Percentiles rank a stretch among this genome's conserved stretches.
Evolutionary conservation across 2,329 filamentous ascomycete species (phyloP).

Genomic region (Fusarium pseudograminearum): DNA sequence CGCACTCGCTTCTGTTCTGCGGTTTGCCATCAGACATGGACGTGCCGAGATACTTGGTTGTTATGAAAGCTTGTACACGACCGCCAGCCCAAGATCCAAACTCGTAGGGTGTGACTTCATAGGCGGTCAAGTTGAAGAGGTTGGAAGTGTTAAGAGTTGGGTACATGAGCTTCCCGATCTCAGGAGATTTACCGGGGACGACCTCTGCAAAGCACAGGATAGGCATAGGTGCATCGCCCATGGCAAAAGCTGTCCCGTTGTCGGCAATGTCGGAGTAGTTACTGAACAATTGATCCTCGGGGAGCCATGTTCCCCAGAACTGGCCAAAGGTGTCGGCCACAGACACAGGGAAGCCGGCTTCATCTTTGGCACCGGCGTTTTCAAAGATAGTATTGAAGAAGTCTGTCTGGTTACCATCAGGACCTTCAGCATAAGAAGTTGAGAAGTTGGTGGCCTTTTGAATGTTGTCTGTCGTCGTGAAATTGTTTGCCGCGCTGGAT

Average conservation of each 20-base stretch:
- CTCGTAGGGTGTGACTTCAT: slow-evolving; percentile 51
- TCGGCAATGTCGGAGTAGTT: slow-evolving; percentile 45
- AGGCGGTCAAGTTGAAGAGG: slow-evolving; percentile 49
- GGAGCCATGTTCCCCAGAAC: slow-evolving; percentile 47
- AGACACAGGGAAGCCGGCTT: slow-evolving; percentile 44
- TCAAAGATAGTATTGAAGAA: slow-evolving; percentile 41
- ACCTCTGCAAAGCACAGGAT: slow-evolving; percentile 48
- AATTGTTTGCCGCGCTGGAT: slow-evolving; percentile 45
- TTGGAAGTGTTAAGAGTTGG: slow-evolving; percentile 45
- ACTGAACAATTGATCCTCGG: slow-evolving; percentile 24
- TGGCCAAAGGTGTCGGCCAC: slow-evolving; percentile 47
- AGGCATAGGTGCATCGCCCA: slow-evolving; percentile 47
- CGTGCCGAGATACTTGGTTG: slow-evolving; percentile 48
- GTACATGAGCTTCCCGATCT: slow-evolving; percentile 47
- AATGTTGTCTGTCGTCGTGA: slow-evolving; percentile 36
- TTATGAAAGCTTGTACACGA: slow-evolving; percentile 47
- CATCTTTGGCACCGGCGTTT: slow-evolving; percentile 40
- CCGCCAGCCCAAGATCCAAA: slow-evolving; percentile 51
- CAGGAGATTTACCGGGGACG: slow-evolving; percentile 45
- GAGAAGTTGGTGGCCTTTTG: slow-evolving; percentile 44
- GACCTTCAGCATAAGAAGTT: slow-evolving; percentile 29
- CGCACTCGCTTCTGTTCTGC: slow-evolving; percentile 46
- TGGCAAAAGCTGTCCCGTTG: slow-evolving; percentile 25
- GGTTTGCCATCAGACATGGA: slow-evolving; percentile 44
- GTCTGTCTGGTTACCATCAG: slow-evolving; percentile 21